A percentile compares a stretch with the other conserved stretches of the same genome.
Evolutionary conservation across 176 grass and related monocot genomes (phyloP).

Genomic region (Echinochloa phyllopogon): DNA sequence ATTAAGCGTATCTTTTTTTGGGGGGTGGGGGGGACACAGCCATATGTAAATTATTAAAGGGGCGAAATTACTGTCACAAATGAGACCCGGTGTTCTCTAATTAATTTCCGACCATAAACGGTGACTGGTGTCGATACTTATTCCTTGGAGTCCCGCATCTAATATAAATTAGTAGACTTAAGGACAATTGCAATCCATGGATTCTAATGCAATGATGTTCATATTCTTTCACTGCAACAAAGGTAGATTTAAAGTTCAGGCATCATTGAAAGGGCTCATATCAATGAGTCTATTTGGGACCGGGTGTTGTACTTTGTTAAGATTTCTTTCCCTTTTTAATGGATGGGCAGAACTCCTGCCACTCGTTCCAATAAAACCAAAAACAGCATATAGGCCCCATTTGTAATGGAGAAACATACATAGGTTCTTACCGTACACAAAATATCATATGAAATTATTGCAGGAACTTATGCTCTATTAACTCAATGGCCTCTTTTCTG

Average conservation of each 20-base stretch:
- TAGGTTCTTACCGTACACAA: neutral
- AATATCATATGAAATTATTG: slow-evolving; percentile 1
- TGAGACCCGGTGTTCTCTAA: neutral
- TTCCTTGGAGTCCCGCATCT: neutral
- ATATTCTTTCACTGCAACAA: slow-evolving; percentile 9
- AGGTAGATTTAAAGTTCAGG: slow-evolving; percentile 17
- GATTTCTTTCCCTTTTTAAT: neutral
- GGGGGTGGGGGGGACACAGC: too few species aligned
- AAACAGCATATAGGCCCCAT: slow-evolving; percentile 10
- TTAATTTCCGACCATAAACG: neutral
- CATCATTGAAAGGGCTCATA: neutral
- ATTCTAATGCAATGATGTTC: slow-evolving; percentile 8
- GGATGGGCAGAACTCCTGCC: neutral
- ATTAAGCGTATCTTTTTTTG: neutral
- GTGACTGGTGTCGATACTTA: neutral
- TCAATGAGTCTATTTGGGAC: neutral
- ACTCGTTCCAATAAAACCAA: slow-evolving; percentile 6
- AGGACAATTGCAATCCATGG: slow-evolving; percentile 26
- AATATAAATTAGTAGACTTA: neutral
- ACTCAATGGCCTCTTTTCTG: slow-evolving; percentile 12
- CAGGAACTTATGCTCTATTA: slow-evolving; percentile 20
- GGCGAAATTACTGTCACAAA: neutral
- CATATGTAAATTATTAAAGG: too few species aligned
- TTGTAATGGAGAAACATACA: slow-evolving; percentile 1
- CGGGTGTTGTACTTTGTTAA: neutral